Percentiles rank a stretch among this genome's conserved stretches.
Evolutionary conservation across 1,284 basidiomycete genomes (phyloP).

Genomic region (Leccinum solheimii): DNA sequence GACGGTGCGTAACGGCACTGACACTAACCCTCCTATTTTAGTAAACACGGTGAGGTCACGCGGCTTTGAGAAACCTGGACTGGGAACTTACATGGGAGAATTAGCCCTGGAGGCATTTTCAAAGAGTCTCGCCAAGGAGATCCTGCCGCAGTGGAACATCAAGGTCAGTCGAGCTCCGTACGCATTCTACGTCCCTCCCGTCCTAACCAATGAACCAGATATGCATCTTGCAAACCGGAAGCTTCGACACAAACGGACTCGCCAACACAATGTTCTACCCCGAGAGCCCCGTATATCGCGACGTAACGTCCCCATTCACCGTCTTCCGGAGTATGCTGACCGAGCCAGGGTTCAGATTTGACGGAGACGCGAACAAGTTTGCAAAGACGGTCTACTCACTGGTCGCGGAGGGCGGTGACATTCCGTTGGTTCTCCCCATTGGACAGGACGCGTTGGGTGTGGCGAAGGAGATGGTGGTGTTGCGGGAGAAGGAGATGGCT

Average conservation of each 20-base stretch:
- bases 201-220: not conserved
- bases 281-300: not conserved
- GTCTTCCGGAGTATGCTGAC: constrained; percentile 1
- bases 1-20: not conserved
- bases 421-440: constrained; percentile 11
- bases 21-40: not conserved
- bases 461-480: not conserved
- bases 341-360: not conserved
- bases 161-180: not conserved
- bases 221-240: constrained; percentile 3
- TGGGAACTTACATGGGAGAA: not conserved
- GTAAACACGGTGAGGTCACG: constrained; percentile 17
- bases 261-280: constrained; percentile 1
- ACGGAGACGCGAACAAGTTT: constrained; percentile 12
- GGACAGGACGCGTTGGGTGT: constrained; percentile 16
- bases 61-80: too few species aligned
- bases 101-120: constrained; percentile 1
- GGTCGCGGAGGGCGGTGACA: not conserved
- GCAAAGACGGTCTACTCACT: constrained; percentile 8
- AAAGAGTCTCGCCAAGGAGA: not conserved
- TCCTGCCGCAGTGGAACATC: not conserved
- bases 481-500: constrained; percentile 4
- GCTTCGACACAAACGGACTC: constrained; percentile 10
- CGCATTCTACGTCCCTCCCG: not conserved
- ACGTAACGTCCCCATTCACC: not conserved